Evolutionary conservation across 2,329 filamentous ascomycete genomes (phyloP), one percentile per base, ranked within the genome.

Genomic region (Rugonectria rugulosa): DNA sequence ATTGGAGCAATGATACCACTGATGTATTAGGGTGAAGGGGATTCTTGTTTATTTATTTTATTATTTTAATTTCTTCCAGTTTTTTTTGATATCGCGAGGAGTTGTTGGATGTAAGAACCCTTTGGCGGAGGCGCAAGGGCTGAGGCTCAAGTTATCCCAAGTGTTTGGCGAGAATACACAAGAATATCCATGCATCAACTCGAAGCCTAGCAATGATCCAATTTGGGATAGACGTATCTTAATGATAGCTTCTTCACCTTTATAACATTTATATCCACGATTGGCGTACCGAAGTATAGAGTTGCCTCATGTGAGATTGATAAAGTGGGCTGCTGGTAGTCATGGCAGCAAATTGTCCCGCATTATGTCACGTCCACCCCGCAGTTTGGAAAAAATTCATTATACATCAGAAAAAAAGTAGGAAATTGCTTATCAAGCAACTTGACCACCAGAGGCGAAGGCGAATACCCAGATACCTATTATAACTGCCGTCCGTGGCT

Each of bases 341-440:
- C n/a, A n/a, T n/a, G n/a, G n/a, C n/a, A n/a, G n/a, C n/a, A n/a
- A n/a, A n/a, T 32, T 55, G 40, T 48, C 52, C 47, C 48, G 44
- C 43, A 56, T 59, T 56, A 53, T 59, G 52, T 57, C 43, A 52
- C 52, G 56, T 65, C 56, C 66, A 68, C 66, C 65, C 66, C 66
- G 66, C 66, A 64, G 56, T 54, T 58, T 59, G 47, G 59, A 68
- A 60, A 67, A 68, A 67, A 56, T 60, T 57, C 53, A 56, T 61
- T 54, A 57, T 55, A 50, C 29, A 57, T 57, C 49, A 62, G 48
- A 50, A 41, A 43, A 44, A 24, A 53, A 53, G 59, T 40, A 21
- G 12, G 10, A 56, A 47, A 48, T 57, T 68, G 66, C 66, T 69
- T 68, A 67, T 62, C 63, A 68, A 68, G 66, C 66, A 68, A 62